Evolutionary conservation across 2,329 filamentous ascomycete species (phyloP).

Genomic region (Fusarium sp.): DNA sequence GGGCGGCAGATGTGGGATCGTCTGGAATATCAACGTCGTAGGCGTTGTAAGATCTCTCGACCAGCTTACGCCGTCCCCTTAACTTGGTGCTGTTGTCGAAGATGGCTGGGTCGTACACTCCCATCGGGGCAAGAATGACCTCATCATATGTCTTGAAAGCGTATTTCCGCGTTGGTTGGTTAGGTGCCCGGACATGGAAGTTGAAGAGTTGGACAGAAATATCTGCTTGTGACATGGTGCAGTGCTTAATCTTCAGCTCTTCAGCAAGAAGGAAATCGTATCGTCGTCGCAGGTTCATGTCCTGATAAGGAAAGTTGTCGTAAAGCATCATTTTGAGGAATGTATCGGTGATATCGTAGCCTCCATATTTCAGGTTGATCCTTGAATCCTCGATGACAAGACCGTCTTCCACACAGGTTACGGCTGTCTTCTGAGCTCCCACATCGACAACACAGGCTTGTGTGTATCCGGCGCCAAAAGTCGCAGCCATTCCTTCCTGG

Average conservation of each 20-base stretch:
- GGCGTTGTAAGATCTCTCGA: conserved; percentile 90
- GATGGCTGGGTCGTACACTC: conserved; percentile 88
- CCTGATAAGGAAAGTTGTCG: conserved; percentile 94
- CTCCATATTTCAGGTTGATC: conserved; percentile 94
- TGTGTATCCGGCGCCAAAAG: conserved; percentile 94
- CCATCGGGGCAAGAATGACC: conserved; percentile 92
- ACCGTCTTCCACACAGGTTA: conserved; percentile 96
- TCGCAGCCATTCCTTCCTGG: conserved; percentile 94
- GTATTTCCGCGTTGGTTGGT: conserved; percentile 91
- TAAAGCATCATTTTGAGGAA: conserved; percentile 99
- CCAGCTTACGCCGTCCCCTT: conserved; percentile 79
- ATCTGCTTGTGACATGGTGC: conserved; percentile 89
- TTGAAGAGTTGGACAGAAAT: conserved; percentile 89
- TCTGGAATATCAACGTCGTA: conserved; percentile 91
- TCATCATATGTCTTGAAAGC: conserved; percentile 98
- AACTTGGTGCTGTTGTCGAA: conserved; percentile 89
- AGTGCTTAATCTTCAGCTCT: conserved; percentile 93
- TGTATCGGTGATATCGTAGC: conserved; percentile 90
- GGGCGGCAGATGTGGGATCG: conserved; percentile 87
- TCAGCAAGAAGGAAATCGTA: conserved; percentile 96
- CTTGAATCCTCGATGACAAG: conserved; percentile 95
- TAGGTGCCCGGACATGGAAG: conserved; percentile 89
- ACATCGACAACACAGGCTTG: conserved; percentile 96
- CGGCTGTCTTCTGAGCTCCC: conserved; percentile 95
- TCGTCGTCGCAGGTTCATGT: conserved; percentile 89